Evolutionary conservation across 1,284 basidiomycete species (phyloP), one percentile per base, ranked within the genome.

Genomic region (Sporisorium reilianum): DNA sequence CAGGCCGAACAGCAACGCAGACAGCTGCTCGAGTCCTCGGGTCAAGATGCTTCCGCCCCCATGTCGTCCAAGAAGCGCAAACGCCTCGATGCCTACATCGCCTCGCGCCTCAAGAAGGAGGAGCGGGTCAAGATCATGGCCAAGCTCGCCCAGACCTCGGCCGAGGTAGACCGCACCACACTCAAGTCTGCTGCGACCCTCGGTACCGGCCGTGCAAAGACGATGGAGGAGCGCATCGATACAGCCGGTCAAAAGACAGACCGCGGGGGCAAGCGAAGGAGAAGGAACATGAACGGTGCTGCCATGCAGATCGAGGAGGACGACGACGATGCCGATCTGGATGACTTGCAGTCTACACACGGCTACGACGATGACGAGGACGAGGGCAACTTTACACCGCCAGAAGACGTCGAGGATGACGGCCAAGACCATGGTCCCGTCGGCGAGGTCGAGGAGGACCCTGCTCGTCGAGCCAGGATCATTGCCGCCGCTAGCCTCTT

Each of bases 1-100:
- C 64, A 75, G 26, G 71, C 63, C 34, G 75, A 78, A 41, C 67
- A 71, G 41, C 73, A 81, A 44, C 60, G 72, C 16, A 62, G 52
- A 42, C 36, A 69, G 57, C 67, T 79, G 10, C 66, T 80, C 30
- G 69, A 65, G n/a, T 46, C 61, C 10, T 75, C 73, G 6, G 79
- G 77, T 20, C 64, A 70, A 46, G 75, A 79, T 57, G 77, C 71
- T 23, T 49, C 58, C 16, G 72, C 64, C 32, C 67, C 69, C 44
- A 77, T 85, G 62, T 76, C 79, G 9, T 77, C 80, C 44, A 85
- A 85, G 71, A 85, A 85, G 79, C 75, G 79, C 22, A 83, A 84
- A 65, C 77, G 85, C 10, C 75, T 85, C 45, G 85, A 85, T 54
- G 81, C 80, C 14, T 85, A 82, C 69, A 83, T 85, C 34, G 82